Conservation (phyloP, 768 basidiomycete genomes). For the Amanita pallidorosea region DNA sequence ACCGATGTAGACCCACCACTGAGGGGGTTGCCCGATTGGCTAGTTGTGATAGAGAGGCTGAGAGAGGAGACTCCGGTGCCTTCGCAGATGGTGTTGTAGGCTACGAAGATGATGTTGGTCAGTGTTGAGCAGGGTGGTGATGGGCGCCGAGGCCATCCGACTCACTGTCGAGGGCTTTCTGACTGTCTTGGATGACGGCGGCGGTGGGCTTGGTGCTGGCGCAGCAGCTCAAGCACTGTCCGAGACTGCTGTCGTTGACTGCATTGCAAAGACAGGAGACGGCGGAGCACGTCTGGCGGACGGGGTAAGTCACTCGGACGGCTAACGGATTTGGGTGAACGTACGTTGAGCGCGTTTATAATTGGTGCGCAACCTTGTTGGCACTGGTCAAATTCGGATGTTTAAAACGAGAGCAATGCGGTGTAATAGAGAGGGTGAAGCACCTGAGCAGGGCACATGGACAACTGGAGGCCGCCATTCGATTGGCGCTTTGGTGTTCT, state of each 20-base stretch:
- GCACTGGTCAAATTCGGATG: background rate
- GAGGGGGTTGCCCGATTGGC: too few relatives aligned
- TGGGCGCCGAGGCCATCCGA: too few relatives aligned
- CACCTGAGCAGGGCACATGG: too few relatives aligned
- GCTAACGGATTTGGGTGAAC: background rate
- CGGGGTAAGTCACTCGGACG: background rate
- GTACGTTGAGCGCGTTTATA: background rate
- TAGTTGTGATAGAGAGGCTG: too few relatives aligned
- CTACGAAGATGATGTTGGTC: too few relatives aligned
- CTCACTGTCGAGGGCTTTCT: constrained; percentile 1
- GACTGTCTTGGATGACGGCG: background rate
- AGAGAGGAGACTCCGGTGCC: too few relatives aligned
- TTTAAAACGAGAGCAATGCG: background rate
- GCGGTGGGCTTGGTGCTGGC: background rate
- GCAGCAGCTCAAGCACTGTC: background rate
- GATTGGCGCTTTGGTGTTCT: too few relatives aligned
- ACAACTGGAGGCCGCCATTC: too few relatives aligned
- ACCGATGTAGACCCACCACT: too few relatives aligned
- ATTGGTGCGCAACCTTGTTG: background rate
- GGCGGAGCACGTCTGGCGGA: background rate
- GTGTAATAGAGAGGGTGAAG: background rate
- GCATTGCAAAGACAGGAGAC: background rate
- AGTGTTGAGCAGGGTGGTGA: too few relatives aligned
- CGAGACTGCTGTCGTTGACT: background rate
- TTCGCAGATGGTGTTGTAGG: too few relatives aligned